Percentiles rank a stretch among this genome's conserved stretches.
Evolutionary conservation across 345 rosid genomes (phyloP).

Genomic region (Eutrema japonicum): DNA sequence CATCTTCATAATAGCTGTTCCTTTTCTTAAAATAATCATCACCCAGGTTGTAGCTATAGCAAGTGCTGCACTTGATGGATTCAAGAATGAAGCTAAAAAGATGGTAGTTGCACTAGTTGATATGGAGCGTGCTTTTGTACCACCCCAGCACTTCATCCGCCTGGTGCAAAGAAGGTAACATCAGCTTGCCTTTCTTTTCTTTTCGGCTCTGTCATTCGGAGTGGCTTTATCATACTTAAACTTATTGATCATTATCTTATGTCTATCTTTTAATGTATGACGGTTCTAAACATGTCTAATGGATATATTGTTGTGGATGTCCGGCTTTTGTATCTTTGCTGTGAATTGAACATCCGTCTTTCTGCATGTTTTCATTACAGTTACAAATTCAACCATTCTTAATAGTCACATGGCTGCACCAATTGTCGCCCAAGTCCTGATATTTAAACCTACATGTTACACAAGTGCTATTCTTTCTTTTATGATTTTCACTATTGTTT

Average conservation of each 20-base stretch:
- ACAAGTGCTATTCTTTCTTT: neutral
- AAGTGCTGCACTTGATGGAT: constrained; percentile 72
- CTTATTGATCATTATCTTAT: neutral
- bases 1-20: neutral
- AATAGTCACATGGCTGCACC: constrained; percentile 8
- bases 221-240: constrained; percentile 10
- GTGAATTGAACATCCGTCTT: constrained; percentile 12
- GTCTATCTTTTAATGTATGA: neutral
- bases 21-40: constrained; percentile 9
- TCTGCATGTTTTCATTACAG: neutral
- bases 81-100: constrained; percentile 76
- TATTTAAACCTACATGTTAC: neutral
- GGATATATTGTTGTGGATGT: too few species aligned
- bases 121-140: constrained; percentile 88
- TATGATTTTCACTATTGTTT: constrained; percentile 15
- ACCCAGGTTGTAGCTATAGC: constrained; percentile 73
- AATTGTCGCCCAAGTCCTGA: constrained; percentile 12
- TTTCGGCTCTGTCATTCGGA: constrained; percentile 13
- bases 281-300: neutral
- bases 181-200: constrained; percentile 7
- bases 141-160: constrained; percentile 86
- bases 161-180: constrained; percentile 77
- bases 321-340: neutral
- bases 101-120: constrained; percentile 85
- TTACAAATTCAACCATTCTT: neutral